Evolutionary conservation across 768 basidiomycete species (phyloP).

Genomic region (Mycena chlorophos): DNA sequence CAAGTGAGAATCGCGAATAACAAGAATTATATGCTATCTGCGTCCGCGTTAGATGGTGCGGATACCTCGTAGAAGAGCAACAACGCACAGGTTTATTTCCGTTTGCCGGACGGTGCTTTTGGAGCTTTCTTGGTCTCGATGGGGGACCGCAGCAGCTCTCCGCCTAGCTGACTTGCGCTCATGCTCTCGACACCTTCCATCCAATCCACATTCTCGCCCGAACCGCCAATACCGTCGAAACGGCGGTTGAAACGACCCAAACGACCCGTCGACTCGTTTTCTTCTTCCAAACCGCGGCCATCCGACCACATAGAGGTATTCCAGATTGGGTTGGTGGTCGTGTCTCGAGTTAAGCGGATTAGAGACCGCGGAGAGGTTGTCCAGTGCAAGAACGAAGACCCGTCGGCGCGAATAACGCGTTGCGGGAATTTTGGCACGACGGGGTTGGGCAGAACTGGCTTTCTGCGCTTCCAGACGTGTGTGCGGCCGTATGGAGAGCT

Average conservation of each 20-base stretch:
- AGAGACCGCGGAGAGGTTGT: slow-evolving; percentile 83
- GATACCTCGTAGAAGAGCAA: background rate
- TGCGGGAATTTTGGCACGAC: slow-evolving; percentile 86
- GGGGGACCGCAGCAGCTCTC: slow-evolving; percentile 11
- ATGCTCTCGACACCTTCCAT: slow-evolving; percentile 31
- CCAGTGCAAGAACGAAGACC: slow-evolving; percentile 84
- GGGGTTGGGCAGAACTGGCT: slow-evolving; percentile 73
- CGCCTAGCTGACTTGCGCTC: background rate
- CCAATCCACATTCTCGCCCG: slow-evolving; percentile 36
- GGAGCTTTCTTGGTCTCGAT: slow-evolving; percentile 9
- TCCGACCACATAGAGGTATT: slow-evolving; percentile 60
- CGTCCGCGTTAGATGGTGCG: background rate
- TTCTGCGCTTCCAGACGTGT: slow-evolving; percentile 75
- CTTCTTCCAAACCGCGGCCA: slow-evolving; percentile 61
- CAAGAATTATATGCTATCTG: too few species aligned
- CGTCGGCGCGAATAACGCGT: slow-evolving; percentile 82
- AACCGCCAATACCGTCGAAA: slow-evolving; percentile 55
- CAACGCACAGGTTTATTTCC: background rate
- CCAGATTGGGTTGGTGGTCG: slow-evolving; percentile 88
- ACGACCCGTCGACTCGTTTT: slow-evolving; percentile 70
- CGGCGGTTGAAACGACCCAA: slow-evolving; percentile 77
- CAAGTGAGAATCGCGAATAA: too few species aligned
- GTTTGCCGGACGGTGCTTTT: background rate
- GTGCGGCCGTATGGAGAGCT: slow-evolving; percentile 82
- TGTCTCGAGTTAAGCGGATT: slow-evolving; percentile 80